Evolutionary conservation across 331 rosid species (phyloP).

Genomic region (Prunus yedoensis): DNA sequence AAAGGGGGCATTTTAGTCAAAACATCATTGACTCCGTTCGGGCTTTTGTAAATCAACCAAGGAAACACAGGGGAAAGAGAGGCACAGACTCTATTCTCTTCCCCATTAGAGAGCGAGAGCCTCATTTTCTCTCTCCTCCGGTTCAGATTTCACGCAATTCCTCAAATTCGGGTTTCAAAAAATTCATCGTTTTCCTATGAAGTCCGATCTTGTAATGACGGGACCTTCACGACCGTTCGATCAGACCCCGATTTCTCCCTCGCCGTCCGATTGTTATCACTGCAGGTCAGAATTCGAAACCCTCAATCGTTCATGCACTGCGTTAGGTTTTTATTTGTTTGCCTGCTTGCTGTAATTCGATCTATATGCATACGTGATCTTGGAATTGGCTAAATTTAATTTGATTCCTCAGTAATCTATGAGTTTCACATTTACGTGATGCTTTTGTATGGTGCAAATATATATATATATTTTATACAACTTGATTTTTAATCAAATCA

Average conservation of each 20-base stretch:
- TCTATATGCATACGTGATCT: not conserved
- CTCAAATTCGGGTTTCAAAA: not conserved
- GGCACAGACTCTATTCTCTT: not conserved
- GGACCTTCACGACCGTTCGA: conserved; percentile 44
- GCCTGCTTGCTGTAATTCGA: not conserved
- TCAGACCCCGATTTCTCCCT: conserved; percentile 30
- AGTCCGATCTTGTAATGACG: conserved; percentile 37
- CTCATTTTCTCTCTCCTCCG: not conserved
- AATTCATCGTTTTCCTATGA: conserved; percentile 16
- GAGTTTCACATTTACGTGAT: not conserved
- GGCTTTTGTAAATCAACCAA: not conserved
- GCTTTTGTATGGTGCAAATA: not conserved
- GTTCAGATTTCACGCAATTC: conserved; percentile 8
- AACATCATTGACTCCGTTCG: not conserved
- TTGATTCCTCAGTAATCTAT: not conserved
- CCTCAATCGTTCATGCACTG: not conserved
- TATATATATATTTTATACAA: too few species aligned
- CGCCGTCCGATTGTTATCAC: conserved; percentile 33
- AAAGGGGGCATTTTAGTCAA: not conserved
- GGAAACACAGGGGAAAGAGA: not conserved
- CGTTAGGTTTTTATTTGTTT: not conserved
- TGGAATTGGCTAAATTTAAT: conserved; percentile 9
- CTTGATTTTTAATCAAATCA: not conserved
- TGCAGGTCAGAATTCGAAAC: conserved; percentile 38
- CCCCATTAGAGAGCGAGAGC: not conserved